Evolutionary conservation across 2,329 filamentous ascomycete genomes (phyloP).

Genomic region (Colletotrichum magnum): DNA sequence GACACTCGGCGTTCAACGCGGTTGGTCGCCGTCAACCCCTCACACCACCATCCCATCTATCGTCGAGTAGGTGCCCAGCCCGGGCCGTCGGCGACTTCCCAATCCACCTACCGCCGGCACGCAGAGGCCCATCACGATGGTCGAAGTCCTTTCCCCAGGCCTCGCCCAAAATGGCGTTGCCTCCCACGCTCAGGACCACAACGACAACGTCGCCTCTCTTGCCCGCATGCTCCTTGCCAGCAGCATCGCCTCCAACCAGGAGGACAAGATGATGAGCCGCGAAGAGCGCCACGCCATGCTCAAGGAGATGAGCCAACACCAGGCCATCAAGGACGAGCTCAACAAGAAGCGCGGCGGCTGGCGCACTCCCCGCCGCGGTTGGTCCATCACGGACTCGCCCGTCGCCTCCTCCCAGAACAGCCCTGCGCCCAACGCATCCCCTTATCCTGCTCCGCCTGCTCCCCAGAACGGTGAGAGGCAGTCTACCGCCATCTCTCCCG

Average conservation of each 20-base stretch:
- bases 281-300: slow-evolving; percentile 59
- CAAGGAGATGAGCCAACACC: slow-evolving; percentile 55
- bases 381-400: slow-evolving; percentile 62
- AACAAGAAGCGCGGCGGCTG: slow-evolving; percentile 53
- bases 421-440: slow-evolving; percentile 16
- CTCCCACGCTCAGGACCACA: slow-evolving; percentile 35
- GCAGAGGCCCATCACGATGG: slow-evolving; percentile 45
- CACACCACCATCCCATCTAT: slow-evolving; percentile 16
- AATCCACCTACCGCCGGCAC: not conserved
- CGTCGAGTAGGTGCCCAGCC: slow-evolving; percentile 24
- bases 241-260: slow-evolving; percentile 39
- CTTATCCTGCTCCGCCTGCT: slow-evolving; percentile 12
- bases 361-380: slow-evolving; percentile 60
- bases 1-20: slow-evolving; percentile 14
- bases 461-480: not conserved
- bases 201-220: slow-evolving; percentile 40
- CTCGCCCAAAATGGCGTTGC: slow-evolving; percentile 40
- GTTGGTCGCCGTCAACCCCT: slow-evolving; percentile 18
- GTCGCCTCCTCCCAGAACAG: slow-evolving; percentile 40
- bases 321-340: slow-evolving; percentile 54
- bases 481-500: slow-evolving; percentile 28
- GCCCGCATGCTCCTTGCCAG: slow-evolving; percentile 41
- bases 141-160: slow-evolving; percentile 49
- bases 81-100: slow-evolving; percentile 15
- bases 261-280: slow-evolving; percentile 49